phyloP scores from a whole-genome alignment of 164 flowering plant genomes.

The Umbellularia californica region DNA sequence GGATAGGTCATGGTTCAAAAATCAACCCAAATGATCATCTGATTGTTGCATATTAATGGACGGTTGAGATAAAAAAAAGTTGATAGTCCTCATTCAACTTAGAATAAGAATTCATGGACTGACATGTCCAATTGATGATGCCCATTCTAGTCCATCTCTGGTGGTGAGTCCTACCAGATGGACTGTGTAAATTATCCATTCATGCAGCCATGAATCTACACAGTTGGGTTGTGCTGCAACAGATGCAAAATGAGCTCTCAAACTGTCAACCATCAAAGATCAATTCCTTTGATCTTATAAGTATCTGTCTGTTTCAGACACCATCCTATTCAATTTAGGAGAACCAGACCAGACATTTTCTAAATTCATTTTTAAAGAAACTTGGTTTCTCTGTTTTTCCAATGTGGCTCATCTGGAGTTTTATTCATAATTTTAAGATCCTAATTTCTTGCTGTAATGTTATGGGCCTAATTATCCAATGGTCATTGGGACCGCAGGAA shows the following conservation, averaged over 20 bases:
- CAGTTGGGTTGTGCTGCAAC: not conserved
- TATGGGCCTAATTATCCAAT: not conserved
- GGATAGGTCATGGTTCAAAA: too few species aligned
- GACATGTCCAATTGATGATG: too few species aligned
- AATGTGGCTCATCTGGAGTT: not conserved
- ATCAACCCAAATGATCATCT: too few species aligned
- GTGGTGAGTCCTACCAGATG: too few species aligned
- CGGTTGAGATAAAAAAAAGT: too few species aligned
- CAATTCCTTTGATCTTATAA: not conserved
- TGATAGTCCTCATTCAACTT: too few species aligned
- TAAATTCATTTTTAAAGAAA: too few species aligned
- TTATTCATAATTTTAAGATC: not conserved
- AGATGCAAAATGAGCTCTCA: not conserved
- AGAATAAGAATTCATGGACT: too few species aligned
- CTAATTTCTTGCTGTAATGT: not conserved
- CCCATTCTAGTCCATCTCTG: too few species aligned
- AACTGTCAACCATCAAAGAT: not conserved
- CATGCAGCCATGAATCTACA: too few species aligned
- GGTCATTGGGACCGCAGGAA: slow-evolving; percentile 43
- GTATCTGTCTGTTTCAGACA: not conserved
- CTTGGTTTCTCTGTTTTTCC: not conserved
- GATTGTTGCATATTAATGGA: too few species aligned
- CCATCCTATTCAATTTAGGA: not conserved
- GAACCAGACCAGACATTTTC: not conserved
- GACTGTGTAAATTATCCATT: too few species aligned